Evolutionary conservation across 345 rosid species (phyloP).

Genomic region (Eucalyptus lansdowneana): DNA sequence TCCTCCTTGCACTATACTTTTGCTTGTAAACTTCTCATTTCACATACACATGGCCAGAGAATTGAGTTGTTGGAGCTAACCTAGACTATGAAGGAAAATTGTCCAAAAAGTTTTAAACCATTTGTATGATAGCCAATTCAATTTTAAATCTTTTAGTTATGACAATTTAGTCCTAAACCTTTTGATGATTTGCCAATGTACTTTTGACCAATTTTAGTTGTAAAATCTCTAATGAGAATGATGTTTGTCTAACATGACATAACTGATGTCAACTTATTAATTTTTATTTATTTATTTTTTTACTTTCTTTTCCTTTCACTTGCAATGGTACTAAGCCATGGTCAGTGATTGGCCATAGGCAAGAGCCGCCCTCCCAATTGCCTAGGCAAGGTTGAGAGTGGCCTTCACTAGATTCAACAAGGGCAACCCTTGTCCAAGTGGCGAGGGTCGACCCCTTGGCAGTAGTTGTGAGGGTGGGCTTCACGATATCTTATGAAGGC

Average conservation of each 20-base stretch:
- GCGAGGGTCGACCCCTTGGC: background rate
- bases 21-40: background rate
- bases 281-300: no score
- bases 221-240: no score
- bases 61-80: background rate
- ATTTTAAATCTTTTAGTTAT: no score
- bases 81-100: background rate
- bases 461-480: fast-evolving
- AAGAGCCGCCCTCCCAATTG: no score
- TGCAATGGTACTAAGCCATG: no score
- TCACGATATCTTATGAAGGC: background rate
- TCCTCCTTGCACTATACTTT: no score
- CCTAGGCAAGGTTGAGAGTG: background rate
- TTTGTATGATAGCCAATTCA: no score
- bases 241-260: background rate
- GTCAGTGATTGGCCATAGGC: fast-evolving
- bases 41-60: background rate
- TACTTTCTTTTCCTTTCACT: no score
- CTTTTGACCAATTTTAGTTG: background rate
- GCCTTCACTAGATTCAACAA: background rate
- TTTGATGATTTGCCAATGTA: no score
- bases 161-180: no score
- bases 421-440: background rate
- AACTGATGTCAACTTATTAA: no score
- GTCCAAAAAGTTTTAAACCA: background rate